Base-by-base conservation (phyloP, 257 asterid species). In the Striga asiatica region DNA sequence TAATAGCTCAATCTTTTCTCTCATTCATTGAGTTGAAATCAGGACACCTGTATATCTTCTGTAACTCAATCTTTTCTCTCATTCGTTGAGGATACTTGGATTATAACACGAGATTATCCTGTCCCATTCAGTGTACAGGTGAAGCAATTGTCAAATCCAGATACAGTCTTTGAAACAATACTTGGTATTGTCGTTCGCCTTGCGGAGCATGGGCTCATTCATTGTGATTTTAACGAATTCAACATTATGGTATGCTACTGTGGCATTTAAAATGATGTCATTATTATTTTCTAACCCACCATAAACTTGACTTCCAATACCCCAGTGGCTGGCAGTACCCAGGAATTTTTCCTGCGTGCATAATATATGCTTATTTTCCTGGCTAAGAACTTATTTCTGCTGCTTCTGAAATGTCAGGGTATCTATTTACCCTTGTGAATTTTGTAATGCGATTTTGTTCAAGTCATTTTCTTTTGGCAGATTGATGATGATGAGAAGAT, bases 191-290 rank as follows among this genome's bases (percentile, higher is more conserved):
- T 91, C 52, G 76, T 80, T 77, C 96, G 95, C 49, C 71, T 91
- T 53, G 95, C 98, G 21, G 98, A 91, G 79, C 93, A 91, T 41
- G 98, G 98, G 24, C 94, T 91, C 54, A 91, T 91, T 60, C 98
- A 91, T 64, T 91, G 98, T 14, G 98, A 91, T 70, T 91, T 91
- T 70, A 91, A 91, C 59, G 98, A 87, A 62, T 91, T 91, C 61
- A 87, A 91, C 70, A 91, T 91, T 22, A 87, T 91, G 95, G 97
- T 85, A 76, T 54, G 62, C 34, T 51, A 29, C 66, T 34, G 62
- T n/a, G 8, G 47, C 54, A 5, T 67, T 57, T 51, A 34, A 18
- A 8, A 45, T 27, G 61, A 55, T 56, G 19, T 18, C 52, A 21
- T 21, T 61, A 49, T 64, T 9, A 43, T 54, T 32, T 23, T 39